These are phyloP conservation scores for Aphanomyces euteiches DNA, from an alignment of 352 stramenopile genomes.

Conservation along the genomic window DNA sequence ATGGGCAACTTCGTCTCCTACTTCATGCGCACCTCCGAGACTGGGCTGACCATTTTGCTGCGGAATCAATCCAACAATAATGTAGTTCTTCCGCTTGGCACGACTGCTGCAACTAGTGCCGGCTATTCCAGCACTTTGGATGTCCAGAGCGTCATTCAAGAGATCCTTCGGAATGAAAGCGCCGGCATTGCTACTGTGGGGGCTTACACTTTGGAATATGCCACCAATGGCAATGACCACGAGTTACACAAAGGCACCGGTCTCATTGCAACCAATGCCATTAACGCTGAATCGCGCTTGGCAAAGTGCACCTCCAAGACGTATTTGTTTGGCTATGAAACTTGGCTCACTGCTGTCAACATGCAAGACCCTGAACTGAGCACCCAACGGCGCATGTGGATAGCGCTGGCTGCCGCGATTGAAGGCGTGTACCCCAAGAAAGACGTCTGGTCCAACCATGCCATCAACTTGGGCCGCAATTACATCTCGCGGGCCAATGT, in stretches of 20 bases:
- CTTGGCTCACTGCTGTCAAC: constrained; percentile 21
- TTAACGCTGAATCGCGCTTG: neutral
- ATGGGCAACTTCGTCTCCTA: constrained; percentile 22
- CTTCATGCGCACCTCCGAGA: constrained; percentile 6
- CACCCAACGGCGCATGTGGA: constrained; percentile 12
- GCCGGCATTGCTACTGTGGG: neutral
- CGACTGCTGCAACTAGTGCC: too few relatives aligned
- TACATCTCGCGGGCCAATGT: constrained; percentile 6
- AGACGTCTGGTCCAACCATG: constrained; percentile 14
- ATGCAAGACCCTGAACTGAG: constrained; percentile 12
- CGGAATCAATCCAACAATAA: too few relatives aligned
- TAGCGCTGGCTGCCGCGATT: neutral
- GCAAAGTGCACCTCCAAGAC: neutral
- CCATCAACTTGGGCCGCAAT: neutral
- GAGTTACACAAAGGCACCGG: constrained; percentile 13
- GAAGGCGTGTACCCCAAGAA: constrained; percentile 4
- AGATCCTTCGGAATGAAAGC: neutral
- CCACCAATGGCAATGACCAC: constrained; percentile 12
- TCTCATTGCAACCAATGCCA: neutral
- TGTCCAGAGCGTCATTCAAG: neutral
- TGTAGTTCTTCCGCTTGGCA: too few relatives aligned
- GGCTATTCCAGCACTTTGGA: neutral
- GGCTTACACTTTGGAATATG: neutral
- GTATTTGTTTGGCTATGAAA: constrained; percentile 21
- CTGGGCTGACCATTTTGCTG: neutral